Base-by-base conservation (phyloP, 345 rosid genomes). In the Populus ilicifolia region DNA sequence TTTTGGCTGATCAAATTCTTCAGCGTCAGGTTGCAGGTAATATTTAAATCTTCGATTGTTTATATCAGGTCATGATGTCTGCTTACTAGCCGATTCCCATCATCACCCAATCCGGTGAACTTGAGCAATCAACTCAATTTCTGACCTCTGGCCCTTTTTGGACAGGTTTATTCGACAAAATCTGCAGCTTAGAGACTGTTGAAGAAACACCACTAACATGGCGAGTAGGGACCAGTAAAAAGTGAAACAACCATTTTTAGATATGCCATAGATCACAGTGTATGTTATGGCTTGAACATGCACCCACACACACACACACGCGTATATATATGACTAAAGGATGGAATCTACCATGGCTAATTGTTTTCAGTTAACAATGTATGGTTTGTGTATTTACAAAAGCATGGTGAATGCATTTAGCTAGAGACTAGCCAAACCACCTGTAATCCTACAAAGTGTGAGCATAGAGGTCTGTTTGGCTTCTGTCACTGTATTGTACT, bases 1-100 rank as follows among this genome's bases (percentile, higher is more conserved):
- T 46, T 64, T 46, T 64, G 75, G 80, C 84, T 72, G 64, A 75
- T 78, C 83, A 48, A 29, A 70, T 75, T 73, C 84, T 72, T 84
- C 76, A 69, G 73, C 71, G 69, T 67, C 75, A 75, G 74, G 73
- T 68, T 77, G 85, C 88, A 86, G 92, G 93, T 88, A 84, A 50
- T 73, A 8, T 50, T 68, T 33, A 11, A 29, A 43, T 9, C 8
- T 14, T 33, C 36, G 7, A 41, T 30, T 10, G 0, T 17, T 20
- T 48, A 30, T 8, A 13, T 38, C 8, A 21, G 61, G 61, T 20
- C 61, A 20, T 54, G 6, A 9, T 59, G 14, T 59, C 29, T 1
- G 63, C 63, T 9, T n/a, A 9, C 9, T 59, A 3, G 0, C 16
- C 2, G 29, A 59, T 59, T 59, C 9, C 27, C 59, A 52, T 52